A percentile compares a stretch with the other conserved stretches of the same genome.
These are phyloP conservation scores for Xylariaceae sp. DNA, from an alignment of 2,329 filamentous ascomycete species.

Conservation along the genomic window DNA sequence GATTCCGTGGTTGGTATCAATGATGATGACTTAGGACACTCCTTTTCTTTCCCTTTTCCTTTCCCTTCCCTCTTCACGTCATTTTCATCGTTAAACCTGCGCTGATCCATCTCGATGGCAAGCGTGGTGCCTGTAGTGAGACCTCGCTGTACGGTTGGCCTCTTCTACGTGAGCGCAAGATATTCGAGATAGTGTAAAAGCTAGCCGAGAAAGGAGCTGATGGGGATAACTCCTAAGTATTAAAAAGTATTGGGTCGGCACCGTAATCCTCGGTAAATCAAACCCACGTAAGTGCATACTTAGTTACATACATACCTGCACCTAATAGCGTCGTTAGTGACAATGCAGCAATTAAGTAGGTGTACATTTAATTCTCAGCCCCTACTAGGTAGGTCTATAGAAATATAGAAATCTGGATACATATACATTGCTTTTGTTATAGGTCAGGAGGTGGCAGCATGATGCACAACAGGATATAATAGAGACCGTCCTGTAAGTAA, in stretches of 20 bases:
- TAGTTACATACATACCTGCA: too few relatives aligned
- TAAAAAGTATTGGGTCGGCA: not conserved
- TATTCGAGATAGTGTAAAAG: too few relatives aligned
- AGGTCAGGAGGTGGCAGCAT: too few relatives aligned
- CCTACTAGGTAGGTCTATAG: too few relatives aligned
- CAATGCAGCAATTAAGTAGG: not conserved
- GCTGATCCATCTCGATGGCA: not conserved
- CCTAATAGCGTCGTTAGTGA: too few relatives aligned
- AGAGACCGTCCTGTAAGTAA: too few relatives aligned
- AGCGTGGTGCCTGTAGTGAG: not conserved
- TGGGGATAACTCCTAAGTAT: not conserved
- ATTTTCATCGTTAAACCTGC: not conserved
- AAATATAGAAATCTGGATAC: too few relatives aligned
- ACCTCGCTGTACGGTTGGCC: not conserved
- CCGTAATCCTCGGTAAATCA: not conserved
- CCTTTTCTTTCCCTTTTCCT: slow-evolving; percentile 16
- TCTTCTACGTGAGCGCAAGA: not conserved
- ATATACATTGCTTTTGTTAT: too few relatives aligned
- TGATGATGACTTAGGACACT: not conserved
- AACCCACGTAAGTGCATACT: not conserved
- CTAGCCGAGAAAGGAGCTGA: too few relatives aligned
- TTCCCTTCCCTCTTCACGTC: slow-evolving; percentile 7
- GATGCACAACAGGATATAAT: too few relatives aligned
- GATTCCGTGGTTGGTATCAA: not conserved
- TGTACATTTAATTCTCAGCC: not conserved